phyloP scores from a whole-genome alignment of 225 moss, liverwort and hornwort genomes.

The Anthoceros angustus region DNA sequence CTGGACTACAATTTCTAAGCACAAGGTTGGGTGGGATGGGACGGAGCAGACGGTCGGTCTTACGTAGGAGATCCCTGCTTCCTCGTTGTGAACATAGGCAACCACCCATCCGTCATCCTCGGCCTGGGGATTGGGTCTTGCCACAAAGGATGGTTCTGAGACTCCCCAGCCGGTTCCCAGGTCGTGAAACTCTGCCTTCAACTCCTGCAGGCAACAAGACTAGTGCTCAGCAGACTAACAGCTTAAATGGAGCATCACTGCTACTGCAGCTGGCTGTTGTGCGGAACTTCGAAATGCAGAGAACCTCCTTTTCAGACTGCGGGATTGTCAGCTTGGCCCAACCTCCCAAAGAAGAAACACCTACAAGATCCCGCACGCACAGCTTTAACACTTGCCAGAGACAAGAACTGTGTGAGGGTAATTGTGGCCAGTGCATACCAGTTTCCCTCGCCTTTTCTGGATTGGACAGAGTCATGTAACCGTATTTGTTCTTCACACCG shows the following conservation, averaged over 20 bases:
- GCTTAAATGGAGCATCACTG: not conserved
- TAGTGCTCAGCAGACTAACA: not conserved
- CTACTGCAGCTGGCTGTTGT: not conserved
- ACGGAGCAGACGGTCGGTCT: not conserved
- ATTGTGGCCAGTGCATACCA: not conserved
- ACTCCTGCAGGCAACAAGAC: not conserved
- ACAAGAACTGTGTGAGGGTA: not conserved
- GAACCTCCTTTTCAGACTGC: not conserved
- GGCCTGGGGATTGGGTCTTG: conserved; percentile 5
- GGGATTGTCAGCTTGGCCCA: not conserved
- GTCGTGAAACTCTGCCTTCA: conserved; percentile 2
- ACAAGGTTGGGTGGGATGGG: not conserved
- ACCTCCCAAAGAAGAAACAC: not conserved
- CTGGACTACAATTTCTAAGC: not conserved
- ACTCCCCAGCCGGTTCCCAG: conserved; percentile 7
- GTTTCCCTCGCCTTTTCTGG: not conserved
- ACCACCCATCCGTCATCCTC: no score
- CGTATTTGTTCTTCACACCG: conserved; percentile 11
- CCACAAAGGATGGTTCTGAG: conserved; percentile 12
- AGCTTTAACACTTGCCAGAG: not conserved
- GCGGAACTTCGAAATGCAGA: not conserved
- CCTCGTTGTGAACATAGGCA: no score
- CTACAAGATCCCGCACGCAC: not conserved
- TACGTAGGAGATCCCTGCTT: not conserved
- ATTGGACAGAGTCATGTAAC: not conserved